Evolutionary conservation across 257 asterid species (phyloP), one percentile per base, ranked within the genome.

Genomic region (Solanum chmielewskii): DNA sequence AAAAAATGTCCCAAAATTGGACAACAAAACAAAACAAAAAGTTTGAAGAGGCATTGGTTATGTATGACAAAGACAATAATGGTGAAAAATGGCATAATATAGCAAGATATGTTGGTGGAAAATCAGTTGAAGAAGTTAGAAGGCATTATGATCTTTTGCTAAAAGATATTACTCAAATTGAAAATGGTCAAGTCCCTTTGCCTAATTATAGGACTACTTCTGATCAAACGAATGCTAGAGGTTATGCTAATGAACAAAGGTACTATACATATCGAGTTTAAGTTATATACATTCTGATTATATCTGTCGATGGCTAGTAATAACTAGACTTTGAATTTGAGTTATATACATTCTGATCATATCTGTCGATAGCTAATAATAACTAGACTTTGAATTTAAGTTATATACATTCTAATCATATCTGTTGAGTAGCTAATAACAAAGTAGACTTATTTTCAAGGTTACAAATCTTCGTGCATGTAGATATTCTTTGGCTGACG

Each of bases 1-100:
- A 70, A 94, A 33, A 35, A 73, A 94, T 95, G 97, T 95, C 97
- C 75, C 83, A 91, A 27, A 81, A 81, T 27, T 93, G 93, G 93
- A 91, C 93, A 27, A 86, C 91, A 23, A 89, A 85, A 52, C 93
- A 91, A 69, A 91, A 91, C 93, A 91, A 91, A 86, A 92, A 88
- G 42, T 91, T 91, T n/a, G 93, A 91, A 82, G 93, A 91, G 41
- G 93, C 93, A 75, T 69, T 91, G 89, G 93, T 89, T 12, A 60
- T 44, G 86, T 90, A 84, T 68, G 93, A 90, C 52, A 89, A 85
- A 90, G 93, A 90, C 86, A 90, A 91, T 27, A 78, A 8, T 20
- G 90, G 90, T n/a, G 92, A 91, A 49, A 89, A 91, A n/a, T 90
- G 91, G 93, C 69, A 85, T 15, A 89, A 91, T 60, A 91, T 91